Conservation (phyloP, 768 basidiomycete species). For the Boletales sp. region DNA sequence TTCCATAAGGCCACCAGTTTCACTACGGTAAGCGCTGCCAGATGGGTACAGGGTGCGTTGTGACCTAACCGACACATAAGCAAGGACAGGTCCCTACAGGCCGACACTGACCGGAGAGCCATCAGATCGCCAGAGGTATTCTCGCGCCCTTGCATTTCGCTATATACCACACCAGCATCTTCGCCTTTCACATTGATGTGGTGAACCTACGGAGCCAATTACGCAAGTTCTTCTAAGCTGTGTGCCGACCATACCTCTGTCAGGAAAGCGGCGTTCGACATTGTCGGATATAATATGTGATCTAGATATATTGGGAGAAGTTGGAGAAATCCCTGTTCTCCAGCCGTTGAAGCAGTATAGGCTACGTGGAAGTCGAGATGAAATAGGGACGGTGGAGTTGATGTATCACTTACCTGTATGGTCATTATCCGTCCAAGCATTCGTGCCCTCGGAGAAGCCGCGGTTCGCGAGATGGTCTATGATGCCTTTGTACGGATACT, state of each 20-base stretch:
- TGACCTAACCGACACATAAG: constrained; percentile 40
- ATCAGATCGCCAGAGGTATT: constrained; percentile 91
- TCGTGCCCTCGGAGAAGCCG: constrained; percentile 86
- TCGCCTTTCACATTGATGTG: constrained; percentile 89
- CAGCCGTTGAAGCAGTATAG: constrained; percentile 94
- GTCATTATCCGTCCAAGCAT: constrained; percentile 97
- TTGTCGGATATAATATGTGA: constrained; percentile 94
- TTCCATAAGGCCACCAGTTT: constrained; percentile 96
- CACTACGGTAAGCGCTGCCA: constrained; percentile 87
- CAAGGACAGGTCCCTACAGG: background rate
- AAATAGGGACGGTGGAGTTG: background rate
- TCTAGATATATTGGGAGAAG: constrained; percentile 88
- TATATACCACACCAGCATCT: constrained; percentile 94
- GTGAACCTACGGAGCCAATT: constrained; percentile 66
- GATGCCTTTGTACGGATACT: constrained; percentile 94
- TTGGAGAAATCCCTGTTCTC: constrained; percentile 86
- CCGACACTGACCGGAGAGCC: constrained; percentile 63
- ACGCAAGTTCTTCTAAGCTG: constrained; percentile 1
- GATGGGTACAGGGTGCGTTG: constrained; percentile 80
- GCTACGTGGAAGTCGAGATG: constrained; percentile 34
- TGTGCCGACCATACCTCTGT: constrained; percentile 45
- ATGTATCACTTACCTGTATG: constrained; percentile 49
- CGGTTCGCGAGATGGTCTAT: constrained; percentile 94
- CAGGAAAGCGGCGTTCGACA: constrained; percentile 80
- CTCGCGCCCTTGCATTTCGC: constrained; percentile 95